These are phyloP conservation scores for Salix suchowensis DNA, from an alignment of 345 rosid genomes.

Conservation along the genomic window DNA sequence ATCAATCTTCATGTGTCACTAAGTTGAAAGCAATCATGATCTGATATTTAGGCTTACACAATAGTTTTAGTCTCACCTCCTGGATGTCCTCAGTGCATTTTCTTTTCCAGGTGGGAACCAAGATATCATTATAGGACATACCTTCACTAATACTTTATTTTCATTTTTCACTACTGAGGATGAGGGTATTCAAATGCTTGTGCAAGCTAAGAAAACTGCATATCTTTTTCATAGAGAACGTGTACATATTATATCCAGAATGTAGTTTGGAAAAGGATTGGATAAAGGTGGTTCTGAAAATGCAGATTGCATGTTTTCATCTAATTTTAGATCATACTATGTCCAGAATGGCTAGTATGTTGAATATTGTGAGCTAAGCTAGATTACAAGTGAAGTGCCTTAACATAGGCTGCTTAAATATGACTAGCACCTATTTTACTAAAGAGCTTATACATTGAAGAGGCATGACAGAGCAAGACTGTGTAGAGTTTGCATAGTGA, in stretches of 20 bases:
- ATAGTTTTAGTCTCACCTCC: not conserved
- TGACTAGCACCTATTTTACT: not conserved
- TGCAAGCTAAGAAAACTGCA: not conserved
- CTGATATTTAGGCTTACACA: not conserved
- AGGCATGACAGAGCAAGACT: not conserved
- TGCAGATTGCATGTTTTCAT: not conserved
- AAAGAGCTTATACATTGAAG: not conserved
- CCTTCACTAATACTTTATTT: not conserved
- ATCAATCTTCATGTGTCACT: not conserved
- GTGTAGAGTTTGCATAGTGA: not conserved
- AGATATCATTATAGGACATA: not conserved
- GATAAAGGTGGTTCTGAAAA: not conserved
- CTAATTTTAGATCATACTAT: not conserved
- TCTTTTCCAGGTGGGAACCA: not conserved
- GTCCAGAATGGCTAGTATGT: not conserved
- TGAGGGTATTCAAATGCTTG: not conserved
- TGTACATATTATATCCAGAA: not conserved
- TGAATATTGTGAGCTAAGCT: not conserved
- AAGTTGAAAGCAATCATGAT: not conserved
- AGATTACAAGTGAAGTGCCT: not conserved
- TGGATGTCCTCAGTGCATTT: not conserved
- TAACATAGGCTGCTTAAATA: not conserved
- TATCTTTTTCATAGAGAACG: not conserved
- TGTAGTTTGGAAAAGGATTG: not conserved
- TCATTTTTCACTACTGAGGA: not conserved